phyloP scores from a whole-genome alignment of 73 alveolate species.

The Paramecium sexaurelia region DNA sequence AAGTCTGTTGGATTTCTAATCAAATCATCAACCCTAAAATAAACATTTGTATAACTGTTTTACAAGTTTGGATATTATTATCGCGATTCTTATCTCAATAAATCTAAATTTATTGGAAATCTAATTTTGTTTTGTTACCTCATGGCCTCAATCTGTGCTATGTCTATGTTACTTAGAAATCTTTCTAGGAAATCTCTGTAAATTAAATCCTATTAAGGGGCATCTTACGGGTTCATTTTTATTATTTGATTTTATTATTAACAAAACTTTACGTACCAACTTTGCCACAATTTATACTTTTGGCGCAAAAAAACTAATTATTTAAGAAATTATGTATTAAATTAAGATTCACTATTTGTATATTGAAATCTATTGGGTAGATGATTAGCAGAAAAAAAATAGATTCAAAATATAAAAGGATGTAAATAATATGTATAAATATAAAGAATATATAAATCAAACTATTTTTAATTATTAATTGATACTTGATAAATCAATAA shows the following conservation, averaged over 20 bases:
- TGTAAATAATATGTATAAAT: neutral
- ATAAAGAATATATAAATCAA: neutral
- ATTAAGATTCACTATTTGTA: neutral
- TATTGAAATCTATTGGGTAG: neutral
- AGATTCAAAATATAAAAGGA: neutral
- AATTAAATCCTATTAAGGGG: neutral
- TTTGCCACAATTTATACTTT: neutral
- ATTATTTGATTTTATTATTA: neutral
- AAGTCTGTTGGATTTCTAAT: constrained; percentile 33
- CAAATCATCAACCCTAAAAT: constrained; percentile 44
- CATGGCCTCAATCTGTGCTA: constrained; percentile 25
- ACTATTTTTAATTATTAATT: neutral
- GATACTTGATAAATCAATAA: neutral
- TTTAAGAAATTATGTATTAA: neutral
- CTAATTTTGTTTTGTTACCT: neutral
- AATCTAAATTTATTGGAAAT: constrained; percentile 37
- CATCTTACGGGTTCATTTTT: neutral
- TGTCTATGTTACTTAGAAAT: constrained; percentile 18
- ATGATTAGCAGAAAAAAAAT: neutral
- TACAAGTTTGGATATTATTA: constrained; percentile 16
- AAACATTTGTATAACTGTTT: neutral
- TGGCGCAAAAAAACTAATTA: neutral
- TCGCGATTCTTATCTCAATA: constrained; percentile 7
- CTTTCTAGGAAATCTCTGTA: constrained; percentile 1
- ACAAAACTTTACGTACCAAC: neutral